phyloP scores from a whole-genome alignment of 176 grass and related monocot genomes.

The Oryza australiensis region DNA sequence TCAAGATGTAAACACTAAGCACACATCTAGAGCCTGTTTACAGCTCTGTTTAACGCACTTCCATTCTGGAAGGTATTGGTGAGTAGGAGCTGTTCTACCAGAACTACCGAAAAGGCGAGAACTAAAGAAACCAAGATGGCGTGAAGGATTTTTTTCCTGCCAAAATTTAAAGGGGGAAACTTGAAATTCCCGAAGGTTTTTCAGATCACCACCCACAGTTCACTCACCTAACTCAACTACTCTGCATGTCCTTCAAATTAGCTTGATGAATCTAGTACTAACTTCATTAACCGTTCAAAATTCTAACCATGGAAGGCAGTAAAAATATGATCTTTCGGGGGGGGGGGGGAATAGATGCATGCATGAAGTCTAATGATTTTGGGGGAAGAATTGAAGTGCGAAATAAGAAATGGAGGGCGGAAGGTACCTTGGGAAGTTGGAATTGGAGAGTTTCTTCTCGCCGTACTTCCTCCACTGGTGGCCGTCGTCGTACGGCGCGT shows the following conservation, averaged over 20 bases:
- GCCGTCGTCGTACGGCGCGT: constrained; percentile 65
- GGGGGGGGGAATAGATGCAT: not conserved
- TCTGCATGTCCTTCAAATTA: not conserved
- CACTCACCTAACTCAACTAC: not conserved
- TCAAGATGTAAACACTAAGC: not conserved
- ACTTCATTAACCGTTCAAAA: constrained; percentile 11
- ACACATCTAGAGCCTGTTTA: not conserved
- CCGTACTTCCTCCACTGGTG: constrained; percentile 96
- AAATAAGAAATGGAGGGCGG: not conserved
- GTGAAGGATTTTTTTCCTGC: not conserved
- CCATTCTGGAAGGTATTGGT: not conserved
- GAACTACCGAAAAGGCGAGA: not conserved
- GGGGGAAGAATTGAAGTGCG: not conserved
- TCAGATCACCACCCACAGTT: constrained; percentile 8
- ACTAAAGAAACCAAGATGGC: not conserved
- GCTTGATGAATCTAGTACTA: constrained; percentile 4
- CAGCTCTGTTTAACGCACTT: not conserved
- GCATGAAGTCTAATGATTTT: not conserved
- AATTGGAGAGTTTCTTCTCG: constrained; percentile 76
- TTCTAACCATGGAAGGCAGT: not conserved
- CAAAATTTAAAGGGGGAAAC: not conserved
- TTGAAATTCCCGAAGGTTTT: not conserved
- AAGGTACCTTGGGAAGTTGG: constrained; percentile 64
- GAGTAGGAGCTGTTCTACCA: not conserved
- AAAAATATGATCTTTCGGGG: not conserved